Base-by-base conservation (phyloP, 306 rosid species). In the Sesbania bispinosa region DNA sequence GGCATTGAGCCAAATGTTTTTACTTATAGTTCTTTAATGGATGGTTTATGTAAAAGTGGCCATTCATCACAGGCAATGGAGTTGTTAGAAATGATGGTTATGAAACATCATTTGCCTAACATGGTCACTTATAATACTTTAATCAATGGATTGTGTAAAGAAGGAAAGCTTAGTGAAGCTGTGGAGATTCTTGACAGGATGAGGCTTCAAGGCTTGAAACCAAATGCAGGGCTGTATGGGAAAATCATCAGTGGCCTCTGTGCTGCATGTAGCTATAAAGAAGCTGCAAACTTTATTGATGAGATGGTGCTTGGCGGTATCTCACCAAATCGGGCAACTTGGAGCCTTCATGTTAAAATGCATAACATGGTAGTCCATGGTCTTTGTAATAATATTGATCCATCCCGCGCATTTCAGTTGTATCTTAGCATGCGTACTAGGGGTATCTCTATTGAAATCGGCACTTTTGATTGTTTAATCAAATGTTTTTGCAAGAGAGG, bases 231-330 rank as follows among this genome's bases (percentile, higher is more conserved):
- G 62, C 48, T 85, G 67, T 90, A 87, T 57, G 90, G 90, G 79
- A 93, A 82, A 81, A 75, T 93, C 69, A 86, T 88, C 50, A 80
- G 35, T 46, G 83, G 96, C 63, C 79, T 87, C 64, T 90, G 96
- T 75, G 87, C 81, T 67, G 57, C 65, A 19, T 15, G 68, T 64
- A 90, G 79, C 81, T 88, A 79, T 57, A 87, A 81, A 62, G 89
- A 88, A 81, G 98, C 98, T 61, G 96, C 96, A 62, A 87, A 93
- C 86, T 82, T 88, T 77, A 75, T 93, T 69, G 98, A 93, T 79
- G 98, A 93, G 83, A 93, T 93, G 97, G 80, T 83, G 61, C 90
- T 90, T 62, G 76, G 87, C 2, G 84, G 96, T 38, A 71, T 84
- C 79, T 77, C 79, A 4, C 97, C 92, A 0, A 88, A 80, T 67